Conservation (phyloP, 345 rosid species). For the Bruguiera parviflora region DNA sequence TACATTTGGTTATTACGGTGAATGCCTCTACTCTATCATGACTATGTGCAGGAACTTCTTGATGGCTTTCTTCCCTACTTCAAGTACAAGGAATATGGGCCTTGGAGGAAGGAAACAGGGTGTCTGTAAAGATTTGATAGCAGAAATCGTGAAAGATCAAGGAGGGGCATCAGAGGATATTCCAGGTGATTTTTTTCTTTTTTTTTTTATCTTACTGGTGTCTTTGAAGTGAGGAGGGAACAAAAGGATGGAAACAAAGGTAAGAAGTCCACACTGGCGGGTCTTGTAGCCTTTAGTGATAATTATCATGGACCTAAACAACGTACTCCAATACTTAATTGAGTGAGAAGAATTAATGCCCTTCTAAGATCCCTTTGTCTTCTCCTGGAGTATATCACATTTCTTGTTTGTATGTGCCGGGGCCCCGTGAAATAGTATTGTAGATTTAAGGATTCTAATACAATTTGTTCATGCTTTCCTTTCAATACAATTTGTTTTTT, state of each 20-base stretch:
- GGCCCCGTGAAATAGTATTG: not conserved
- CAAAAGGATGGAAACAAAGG: not conserved
- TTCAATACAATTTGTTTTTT: not conserved
- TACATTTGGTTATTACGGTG: too few species aligned
- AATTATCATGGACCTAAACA: slow-evolving; percentile 40
- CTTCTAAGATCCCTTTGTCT: slow-evolving; percentile 15
- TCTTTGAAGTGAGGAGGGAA: not conserved
- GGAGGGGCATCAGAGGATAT: not conserved
- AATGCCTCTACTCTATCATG: too few species aligned
- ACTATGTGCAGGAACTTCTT: too few species aligned
- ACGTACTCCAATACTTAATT: not conserved
- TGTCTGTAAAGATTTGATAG: not conserved
- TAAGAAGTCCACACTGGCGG: slow-evolving; percentile 15
- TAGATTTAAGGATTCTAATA: slow-evolving; percentile 9
- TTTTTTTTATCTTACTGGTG: not conserved
- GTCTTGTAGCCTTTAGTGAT: slow-evolving; percentile 35
- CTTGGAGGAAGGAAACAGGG: not conserved
- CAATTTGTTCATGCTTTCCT: not conserved
- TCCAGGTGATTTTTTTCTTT: not conserved
- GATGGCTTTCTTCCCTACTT: too few species aligned
- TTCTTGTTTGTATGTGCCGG: too few species aligned
- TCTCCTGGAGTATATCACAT: too few species aligned
- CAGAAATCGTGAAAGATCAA: not conserved
- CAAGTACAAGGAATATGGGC: not conserved
- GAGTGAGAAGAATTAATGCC: not conserved